Evolutionary conservation across 1,139 yeast genomes (phyloP), one percentile per base, ranked within the genome.

Genomic region (Pichia inconspicua): DNA sequence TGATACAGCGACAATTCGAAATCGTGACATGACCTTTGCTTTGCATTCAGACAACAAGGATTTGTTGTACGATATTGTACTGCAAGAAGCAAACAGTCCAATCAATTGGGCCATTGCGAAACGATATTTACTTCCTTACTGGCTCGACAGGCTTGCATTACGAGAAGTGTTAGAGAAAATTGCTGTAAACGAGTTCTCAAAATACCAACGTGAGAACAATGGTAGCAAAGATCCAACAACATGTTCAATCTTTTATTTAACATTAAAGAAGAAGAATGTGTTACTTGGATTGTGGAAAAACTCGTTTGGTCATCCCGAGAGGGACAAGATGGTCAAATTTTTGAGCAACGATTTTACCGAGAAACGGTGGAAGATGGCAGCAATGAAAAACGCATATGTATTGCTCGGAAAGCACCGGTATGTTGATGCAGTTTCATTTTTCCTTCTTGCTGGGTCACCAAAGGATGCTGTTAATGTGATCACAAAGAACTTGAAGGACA

Each of bases 361-460:
- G 48, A 72, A 75, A 11, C 70, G 96, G 45, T 90, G 97, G 96
- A 75, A 72, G 56, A 75, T 87, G 0, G 96, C 97, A 0, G 97
- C 98, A 0, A 67, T 79, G 59, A 92, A 92, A 60, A 92, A 92
- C 66, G 98, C 98, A 0, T 92, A 79, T 70, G 97, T 89, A 0
- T 68, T 92, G 41, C 66, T 92, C 53, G 89, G 97, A 49, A 87
- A 88, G 60, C 98, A 89, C 63, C 70, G 97, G 41, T 87, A 76
- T 60, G 67, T 77, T 60, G 95, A 90, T 65, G 95, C 97, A 0
- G 97, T 97, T 0, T 82, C 84, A 34, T 90, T 92, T 63, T 92
- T 92, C 65, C 66, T 92, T 37, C 71, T 92, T n/a, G 96, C 85
- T 0, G 92, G 75, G 48, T 72, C 88, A 1, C 67, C 87, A 19